Evolutionary conservation across 2,329 filamentous ascomycete genomes (phyloP).

Genomic region (Fusarium liriodendri): DNA sequence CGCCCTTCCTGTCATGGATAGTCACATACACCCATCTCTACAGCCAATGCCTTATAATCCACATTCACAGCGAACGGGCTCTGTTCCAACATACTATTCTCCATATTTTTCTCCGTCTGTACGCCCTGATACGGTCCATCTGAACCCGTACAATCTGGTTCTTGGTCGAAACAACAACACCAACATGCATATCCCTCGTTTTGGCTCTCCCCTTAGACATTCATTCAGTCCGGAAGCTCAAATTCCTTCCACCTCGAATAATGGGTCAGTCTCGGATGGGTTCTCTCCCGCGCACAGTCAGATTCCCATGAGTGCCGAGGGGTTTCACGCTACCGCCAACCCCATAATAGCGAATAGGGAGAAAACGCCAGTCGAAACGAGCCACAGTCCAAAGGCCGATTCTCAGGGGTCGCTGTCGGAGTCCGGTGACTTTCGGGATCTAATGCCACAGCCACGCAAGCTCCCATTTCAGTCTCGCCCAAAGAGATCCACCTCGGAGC

Average conservation of each 20-base stretch:
- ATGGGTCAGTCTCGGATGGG: background rate
- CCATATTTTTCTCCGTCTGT: background rate
- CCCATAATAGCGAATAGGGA: background rate
- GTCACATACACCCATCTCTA: background rate
- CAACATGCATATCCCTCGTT: conserved; percentile 34
- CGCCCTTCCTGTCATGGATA: conserved; percentile 5
- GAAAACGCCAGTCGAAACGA: background rate
- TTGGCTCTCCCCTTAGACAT: conserved; percentile 45
- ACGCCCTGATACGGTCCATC: conserved; percentile 9
- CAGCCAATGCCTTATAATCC: background rate
- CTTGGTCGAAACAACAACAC: conserved; percentile 17
- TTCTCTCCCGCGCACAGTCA: background rate
- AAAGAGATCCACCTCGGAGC: background rate
- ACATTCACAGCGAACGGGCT: conserved; percentile 22
- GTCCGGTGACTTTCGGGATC: conserved; percentile 37
- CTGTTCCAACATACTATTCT: conserved; percentile 5
- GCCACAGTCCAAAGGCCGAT: background rate
- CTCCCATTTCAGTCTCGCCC: conserved; percentile 42
- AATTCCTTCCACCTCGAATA: background rate
- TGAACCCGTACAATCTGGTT: conserved; percentile 42
- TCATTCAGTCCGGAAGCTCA: conserved; percentile 19
- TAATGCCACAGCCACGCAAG: conserved; percentile 47
- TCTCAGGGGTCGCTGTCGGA: background rate
- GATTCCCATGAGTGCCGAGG: background rate
- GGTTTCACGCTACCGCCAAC: background rate